Conservation (phyloP, 148 eudicot genomes). For the Silene uniflora region DNA sequence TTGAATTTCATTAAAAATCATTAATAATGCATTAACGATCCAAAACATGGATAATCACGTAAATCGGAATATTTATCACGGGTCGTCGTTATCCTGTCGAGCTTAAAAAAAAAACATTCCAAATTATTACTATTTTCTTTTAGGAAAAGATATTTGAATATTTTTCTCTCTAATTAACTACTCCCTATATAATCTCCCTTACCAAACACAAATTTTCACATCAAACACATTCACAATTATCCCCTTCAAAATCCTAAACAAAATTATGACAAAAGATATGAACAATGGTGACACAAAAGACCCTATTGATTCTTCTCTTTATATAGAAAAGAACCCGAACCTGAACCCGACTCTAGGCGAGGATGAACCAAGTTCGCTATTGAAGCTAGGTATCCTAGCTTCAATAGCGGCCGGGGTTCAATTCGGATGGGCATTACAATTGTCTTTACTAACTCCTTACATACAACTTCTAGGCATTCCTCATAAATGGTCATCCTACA, state of each 20-base stretch:
- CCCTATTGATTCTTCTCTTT: slow-evolving; percentile 25
- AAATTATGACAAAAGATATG: slow-evolving; percentile 21
- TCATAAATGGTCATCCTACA: slow-evolving; percentile 47
- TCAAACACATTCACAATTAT: background rate
- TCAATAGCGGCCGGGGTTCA: slow-evolving; percentile 58
- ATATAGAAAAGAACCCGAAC: slow-evolving; percentile 24
- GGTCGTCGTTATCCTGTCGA: no score
- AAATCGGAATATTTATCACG: no score
- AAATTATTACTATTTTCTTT: no score
- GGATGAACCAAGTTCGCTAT: slow-evolving; percentile 26
- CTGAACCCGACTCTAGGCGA: background rate
- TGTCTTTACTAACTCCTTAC: slow-evolving; percentile 50
- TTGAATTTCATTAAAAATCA: no score
- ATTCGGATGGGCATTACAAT: slow-evolving; percentile 58
- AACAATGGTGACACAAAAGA: slow-evolving; percentile 24
- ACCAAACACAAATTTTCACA: slow-evolving; percentile 18
- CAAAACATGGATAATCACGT: no score
- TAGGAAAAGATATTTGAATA: no score
- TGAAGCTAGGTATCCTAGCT: slow-evolving; percentile 38
- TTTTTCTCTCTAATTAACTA: background rate
- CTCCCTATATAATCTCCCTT: slow-evolving; percentile 30
- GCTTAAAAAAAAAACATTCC: no score
- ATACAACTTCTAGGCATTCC: slow-evolving; percentile 53
- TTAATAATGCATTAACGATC: no score
- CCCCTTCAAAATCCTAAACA: background rate